These are phyloP conservation scores for Quercus gilva DNA, from an alignment of 306 rosid species.

Conservation along the genomic window DNA sequence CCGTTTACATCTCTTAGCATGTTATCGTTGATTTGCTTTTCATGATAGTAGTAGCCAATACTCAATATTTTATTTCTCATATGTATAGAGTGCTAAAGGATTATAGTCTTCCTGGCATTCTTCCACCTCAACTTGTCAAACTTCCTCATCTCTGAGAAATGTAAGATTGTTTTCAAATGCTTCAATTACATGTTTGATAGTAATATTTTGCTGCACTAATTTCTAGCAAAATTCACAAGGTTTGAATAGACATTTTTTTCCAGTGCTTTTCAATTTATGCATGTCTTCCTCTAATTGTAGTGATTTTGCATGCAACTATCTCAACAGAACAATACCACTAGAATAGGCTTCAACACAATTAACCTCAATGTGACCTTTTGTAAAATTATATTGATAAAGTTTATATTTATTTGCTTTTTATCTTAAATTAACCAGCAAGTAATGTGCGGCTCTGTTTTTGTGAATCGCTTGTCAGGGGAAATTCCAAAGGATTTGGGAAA, in stretches of 20 bases:
- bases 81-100: slow-evolving; percentile 44
- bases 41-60: neutral
- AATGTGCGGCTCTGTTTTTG: slow-evolving; percentile 28
- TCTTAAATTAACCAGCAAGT: neutral
- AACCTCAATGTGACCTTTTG: slow-evolving; percentile 23
- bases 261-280: slow-evolving; percentile 7
- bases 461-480: slow-evolving; percentile 23
- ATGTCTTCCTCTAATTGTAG: slow-evolving; percentile 4
- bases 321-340: slow-evolving; percentile 19
- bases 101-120: slow-evolving; percentile 63
- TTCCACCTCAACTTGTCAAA: slow-evolving; percentile 78
- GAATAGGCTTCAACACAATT: slow-evolving; percentile 22
- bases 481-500: slow-evolving; percentile 35
- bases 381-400: slow-evolving; percentile 9
- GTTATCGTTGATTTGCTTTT: neutral
- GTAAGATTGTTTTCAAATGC: slow-evolving; percentile 44
- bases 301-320: slow-evolving; percentile 31
- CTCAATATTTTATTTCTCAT: slow-evolving; percentile 4
- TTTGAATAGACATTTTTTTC: neutral
- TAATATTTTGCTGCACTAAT: neutral
- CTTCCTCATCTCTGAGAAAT: slow-evolving; percentile 65
- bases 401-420: slow-evolving; percentile 18
- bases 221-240: neutral
- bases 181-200: neutral
- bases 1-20: neutral